Base-by-base conservation (phyloP, 1,284 basidiomycete species). In the Fomitopsis pinicola region DNA sequence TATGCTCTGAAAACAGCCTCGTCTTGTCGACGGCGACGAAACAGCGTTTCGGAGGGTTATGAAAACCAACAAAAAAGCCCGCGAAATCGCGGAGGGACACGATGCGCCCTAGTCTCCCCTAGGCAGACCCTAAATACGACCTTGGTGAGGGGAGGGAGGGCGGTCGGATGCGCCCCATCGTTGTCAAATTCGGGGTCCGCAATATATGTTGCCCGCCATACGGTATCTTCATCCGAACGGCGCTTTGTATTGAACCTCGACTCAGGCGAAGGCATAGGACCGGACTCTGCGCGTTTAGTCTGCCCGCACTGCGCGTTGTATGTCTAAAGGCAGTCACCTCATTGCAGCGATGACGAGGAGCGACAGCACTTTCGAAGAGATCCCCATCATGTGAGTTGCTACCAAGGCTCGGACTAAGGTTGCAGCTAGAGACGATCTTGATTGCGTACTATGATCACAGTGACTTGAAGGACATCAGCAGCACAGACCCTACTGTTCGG, bases 391-490 rank as follows among this genome's bases (percentile, higher is more conserved):
- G 52, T 54, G n/a, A 54, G 52, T 22, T 2, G 17, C 33, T 17
- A 33, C 30, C 8, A 2, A 8, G 8, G 30, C 30, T 22, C 22
- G 22, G 22, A 22, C 30, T 33, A 33, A 33, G 30, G 30, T 33
- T 33, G 30, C 8, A 33, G 30, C 5, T 33, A 8, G 30, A 33
- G 30, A 33, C 30, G 30, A 38, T 33, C 2, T 22, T 36, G 35
- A 36, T 5, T 22, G 17, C n/a, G n/a, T 19, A 38, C n/a, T 30
- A 6, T 3, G 2, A 22, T 12, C 15, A 40, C 66, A 91, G 88
- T 59, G 86, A 91, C 71, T 71, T 91, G 35, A 71, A 77, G 46
- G 71, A 83, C 62, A 73, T 85, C 19, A 66, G 68, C 6, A 82
- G 73, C 42, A 58, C 75, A 2, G 80, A 85, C 63, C 66, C 74